Evolutionary conservation across 768 basidiomycete species (phyloP).

Genomic region (Amanita jacksonii): DNA sequence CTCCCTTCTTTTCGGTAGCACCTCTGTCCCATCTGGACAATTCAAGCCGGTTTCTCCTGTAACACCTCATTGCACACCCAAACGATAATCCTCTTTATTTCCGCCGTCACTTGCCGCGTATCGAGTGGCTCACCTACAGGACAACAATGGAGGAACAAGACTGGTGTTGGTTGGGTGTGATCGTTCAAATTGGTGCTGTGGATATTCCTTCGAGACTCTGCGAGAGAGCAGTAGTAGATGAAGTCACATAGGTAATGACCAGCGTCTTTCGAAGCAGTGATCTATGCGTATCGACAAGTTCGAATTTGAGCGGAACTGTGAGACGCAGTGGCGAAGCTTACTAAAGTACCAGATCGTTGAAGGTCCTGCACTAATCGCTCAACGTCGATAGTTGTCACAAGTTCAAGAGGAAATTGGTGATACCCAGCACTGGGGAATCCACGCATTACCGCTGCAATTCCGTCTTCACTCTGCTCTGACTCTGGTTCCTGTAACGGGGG

Average conservation of each 20-base stretch:
- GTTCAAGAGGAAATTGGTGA: background rate
- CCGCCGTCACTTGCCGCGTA: background rate
- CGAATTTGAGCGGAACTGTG: constrained; percentile 9
- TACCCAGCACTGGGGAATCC: too few relatives aligned
- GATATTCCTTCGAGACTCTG: constrained; percentile 19
- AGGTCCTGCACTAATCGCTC: background rate
- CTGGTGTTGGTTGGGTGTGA: background rate
- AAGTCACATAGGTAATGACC: constrained; percentile 44
- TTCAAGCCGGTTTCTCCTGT: background rate
- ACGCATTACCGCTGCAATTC: background rate
- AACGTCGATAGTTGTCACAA: background rate
- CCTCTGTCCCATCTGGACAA: too few relatives aligned
- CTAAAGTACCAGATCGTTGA: background rate
- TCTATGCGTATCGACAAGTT: too few relatives aligned
- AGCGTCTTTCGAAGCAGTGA: constrained; percentile 36
- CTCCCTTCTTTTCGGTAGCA: too few relatives aligned
- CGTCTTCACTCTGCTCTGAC: too few relatives aligned
- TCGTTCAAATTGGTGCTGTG: background rate
- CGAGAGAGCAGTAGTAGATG: constrained; percentile 40
- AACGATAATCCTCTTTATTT: background rate
- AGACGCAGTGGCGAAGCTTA: constrained; percentile 1
- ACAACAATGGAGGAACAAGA: background rate
- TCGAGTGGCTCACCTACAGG: background rate
- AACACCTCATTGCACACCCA: background rate
- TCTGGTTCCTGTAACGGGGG: too few relatives aligned